A percentile compares a stretch with the other conserved stretches of the same genome.
Conservation (phyloP, 345 rosid species). For the Arabidopsis suecica region DNA sequence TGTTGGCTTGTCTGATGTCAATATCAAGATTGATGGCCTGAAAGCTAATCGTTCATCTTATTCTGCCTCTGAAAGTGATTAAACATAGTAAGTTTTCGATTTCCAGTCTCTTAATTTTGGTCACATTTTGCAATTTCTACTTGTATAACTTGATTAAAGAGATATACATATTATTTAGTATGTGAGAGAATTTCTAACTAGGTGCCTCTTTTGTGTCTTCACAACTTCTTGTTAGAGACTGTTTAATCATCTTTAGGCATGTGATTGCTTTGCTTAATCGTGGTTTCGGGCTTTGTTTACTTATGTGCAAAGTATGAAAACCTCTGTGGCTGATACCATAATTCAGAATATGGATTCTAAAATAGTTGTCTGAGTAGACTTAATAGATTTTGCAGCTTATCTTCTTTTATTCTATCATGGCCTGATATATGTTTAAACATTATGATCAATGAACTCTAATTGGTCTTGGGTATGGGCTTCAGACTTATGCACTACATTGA, state of each 20-base stretch:
- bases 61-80: conserved; percentile 29
- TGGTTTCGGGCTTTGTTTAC: neutral
- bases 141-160: neutral
- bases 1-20: neutral
- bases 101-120: neutral
- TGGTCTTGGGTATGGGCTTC: conserved; percentile 1
- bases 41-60: neutral
- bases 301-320: neutral
- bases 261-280: conserved; percentile 7
- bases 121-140: neutral
- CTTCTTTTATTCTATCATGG: neutral
- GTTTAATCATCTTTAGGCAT: conserved; percentile 17
- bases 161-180: neutral
- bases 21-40: conserved; percentile 20
- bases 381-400: neutral
- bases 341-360: neutral
- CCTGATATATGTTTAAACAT: neutral
- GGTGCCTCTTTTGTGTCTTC: conserved; percentile 2
- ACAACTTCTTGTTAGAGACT: conserved; percentile 7
- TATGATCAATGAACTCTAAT: conserved; percentile 6
- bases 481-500: neutral
- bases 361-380: neutral
- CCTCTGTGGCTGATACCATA: neutral
- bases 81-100: conserved; percentile 26
- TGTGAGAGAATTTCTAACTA: neutral